Conservation (phyloP, 169 alveolate genomes). For the Plasmodium gallinaceum region DNA sequence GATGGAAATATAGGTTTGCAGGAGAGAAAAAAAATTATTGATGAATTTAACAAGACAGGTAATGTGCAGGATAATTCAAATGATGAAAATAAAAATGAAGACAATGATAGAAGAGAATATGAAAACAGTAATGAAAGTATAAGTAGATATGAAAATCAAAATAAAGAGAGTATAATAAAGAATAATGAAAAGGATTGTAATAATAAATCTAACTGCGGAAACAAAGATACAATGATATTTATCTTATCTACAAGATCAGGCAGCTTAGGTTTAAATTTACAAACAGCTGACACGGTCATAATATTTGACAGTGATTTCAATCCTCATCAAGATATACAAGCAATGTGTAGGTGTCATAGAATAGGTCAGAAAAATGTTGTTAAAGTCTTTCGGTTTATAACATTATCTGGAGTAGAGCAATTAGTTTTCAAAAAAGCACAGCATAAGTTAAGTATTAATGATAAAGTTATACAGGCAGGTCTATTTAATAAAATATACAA, state of each 20-base stretch:
- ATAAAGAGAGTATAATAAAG: background rate
- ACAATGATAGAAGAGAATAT: background rate
- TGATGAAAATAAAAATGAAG: background rate
- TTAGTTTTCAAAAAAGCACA: constrained; percentile 93
- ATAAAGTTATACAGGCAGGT: constrained; percentile 95
- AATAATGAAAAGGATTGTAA: background rate
- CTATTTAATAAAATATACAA: constrained; percentile 85
- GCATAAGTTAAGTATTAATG: constrained; percentile 92
- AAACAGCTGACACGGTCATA: constrained; percentile 97
- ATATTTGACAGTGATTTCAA: constrained; percentile 95
- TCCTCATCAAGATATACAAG: constrained; percentile 95
- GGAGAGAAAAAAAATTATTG: constrained; percentile 87
- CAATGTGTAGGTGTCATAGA: constrained; percentile 95
- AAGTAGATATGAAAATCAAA: background rate
- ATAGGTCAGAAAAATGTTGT: constrained; percentile 94
- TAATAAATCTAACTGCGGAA: constrained; percentile 5
- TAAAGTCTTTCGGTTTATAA: constrained; percentile 91
- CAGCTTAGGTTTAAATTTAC: constrained; percentile 97
- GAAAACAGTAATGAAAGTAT: background rate
- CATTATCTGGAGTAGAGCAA: constrained; percentile 92
- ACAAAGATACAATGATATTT: constrained; percentile 74
- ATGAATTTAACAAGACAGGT: background rate
- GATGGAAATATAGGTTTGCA: constrained; percentile 97
- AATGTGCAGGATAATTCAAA: background rate
- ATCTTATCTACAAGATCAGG: constrained; percentile 97